Evolutionary conservation across 208 protist genomes (phyloP).

Genomic region (Herpetomonas tarakana): DNA sequence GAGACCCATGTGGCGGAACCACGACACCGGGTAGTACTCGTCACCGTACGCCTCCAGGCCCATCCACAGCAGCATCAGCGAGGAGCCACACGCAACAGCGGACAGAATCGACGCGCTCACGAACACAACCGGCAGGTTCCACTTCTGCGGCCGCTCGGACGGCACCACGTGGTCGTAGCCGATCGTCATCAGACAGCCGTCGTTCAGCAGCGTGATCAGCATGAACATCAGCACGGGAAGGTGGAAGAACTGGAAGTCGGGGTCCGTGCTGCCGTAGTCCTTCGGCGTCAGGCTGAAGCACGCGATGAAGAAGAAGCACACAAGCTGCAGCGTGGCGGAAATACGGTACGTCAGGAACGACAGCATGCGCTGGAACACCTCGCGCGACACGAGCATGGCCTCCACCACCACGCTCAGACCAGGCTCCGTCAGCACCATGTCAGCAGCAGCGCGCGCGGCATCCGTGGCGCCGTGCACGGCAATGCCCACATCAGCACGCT

Average conservation of each 20-base stretch:
- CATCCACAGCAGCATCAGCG: slow-evolving; percentile 64
- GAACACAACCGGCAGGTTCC: slow-evolving; percentile 69
- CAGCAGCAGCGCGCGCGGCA: slow-evolving; percentile 89
- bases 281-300: slow-evolving; percentile 68
- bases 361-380: slow-evolving; percentile 96
- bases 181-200: slow-evolving; percentile 75
- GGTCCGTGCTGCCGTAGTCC: slow-evolving; percentile 59
- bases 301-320: slow-evolving; percentile 85
- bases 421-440: slow-evolving; percentile 94
- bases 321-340: slow-evolving; percentile 74
- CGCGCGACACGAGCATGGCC: slow-evolving; percentile 89
- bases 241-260: slow-evolving; percentile 76
- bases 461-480: slow-evolving; percentile 94
- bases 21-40: slow-evolving; percentile 45
- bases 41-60: slow-evolving; percentile 47
- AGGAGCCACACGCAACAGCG: slow-evolving; percentile 62
- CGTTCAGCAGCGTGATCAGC: slow-evolving; percentile 89
- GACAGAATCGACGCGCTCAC: slow-evolving; percentile 50
- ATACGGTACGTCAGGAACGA: slow-evolving; percentile 83
- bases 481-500: slow-evolving; percentile 96
- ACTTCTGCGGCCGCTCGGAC: slow-evolving; percentile 52
- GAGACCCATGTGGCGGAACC: slow-evolving; percentile 59
- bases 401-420: slow-evolving; percentile 93
- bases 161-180: slow-evolving; percentile 63
- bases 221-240: slow-evolving; percentile 91